Evolutionary conservation across 78 protist genomes (phyloP), one percentile per base, ranked within the genome.

Genomic region (Dictyostelium brefeldianum): DNA sequence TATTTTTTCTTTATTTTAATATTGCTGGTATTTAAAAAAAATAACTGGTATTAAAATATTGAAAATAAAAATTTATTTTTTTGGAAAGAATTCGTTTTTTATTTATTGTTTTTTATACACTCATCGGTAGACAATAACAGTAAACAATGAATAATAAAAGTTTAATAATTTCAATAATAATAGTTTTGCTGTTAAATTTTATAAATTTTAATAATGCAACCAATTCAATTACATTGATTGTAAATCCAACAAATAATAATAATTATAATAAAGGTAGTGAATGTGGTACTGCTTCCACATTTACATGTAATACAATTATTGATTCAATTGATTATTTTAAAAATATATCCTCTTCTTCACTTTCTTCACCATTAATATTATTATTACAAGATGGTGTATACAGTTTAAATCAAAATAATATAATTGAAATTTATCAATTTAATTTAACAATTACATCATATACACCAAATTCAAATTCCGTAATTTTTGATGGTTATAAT

Each of bases 181-280:
- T 36, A 36, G 43, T 3, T 36, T 36, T 36, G 43, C 2, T 36
- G 2, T 3, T 36, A 36, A 36, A 36, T 2, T 36, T 36, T 36
- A 36, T 36, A 36, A 36, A 36, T 36, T 36, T 36, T 36, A 36
- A 36, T 36, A 36, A 36, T 36, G 18, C 22, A 20, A 56, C 64
- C 6, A 17, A 9, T 25, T 20, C n/a, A 6, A 6, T 62, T 22
- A 62, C 36, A 62, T 62, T 62, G n/a, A 59, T n/a, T 22, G 69
- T 59, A 59, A 59, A 59, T 59, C 10, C 25, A 59, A n/a, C 20
- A n/a, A 59, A 59, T 59, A 59, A 59, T 59, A 59, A 59, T 59
- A 18, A 22, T 20, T 59, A 59, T 22, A 10, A 25, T 22, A 9
- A 9, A 3, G 25, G 25, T 59, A 29, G 69, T 10, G 29, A 4